Evolutionary conservation across 768 basidiomycete species (phyloP), one percentile per base, ranked within the genome.

Genomic region (Ramaria sp.): DNA sequence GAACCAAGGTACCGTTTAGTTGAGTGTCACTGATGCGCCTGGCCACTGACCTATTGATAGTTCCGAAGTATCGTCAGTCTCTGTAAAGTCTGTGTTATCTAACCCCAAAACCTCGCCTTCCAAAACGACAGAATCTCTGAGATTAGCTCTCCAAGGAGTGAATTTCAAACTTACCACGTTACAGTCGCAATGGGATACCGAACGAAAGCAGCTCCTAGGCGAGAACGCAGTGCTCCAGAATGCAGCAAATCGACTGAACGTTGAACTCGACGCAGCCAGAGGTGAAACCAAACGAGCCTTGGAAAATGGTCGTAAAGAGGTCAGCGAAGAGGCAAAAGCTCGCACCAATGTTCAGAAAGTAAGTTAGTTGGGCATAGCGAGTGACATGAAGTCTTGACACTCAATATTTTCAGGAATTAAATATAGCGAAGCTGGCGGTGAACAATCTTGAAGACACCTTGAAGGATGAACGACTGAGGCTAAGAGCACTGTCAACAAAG

Each of bases 141-240:
- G 75, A 30, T 65, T 70, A 15, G 77, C 88, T 52, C 65, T 90
- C 45, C 75, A 73, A 54, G 68, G 72, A 5, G 81, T 87, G 54
- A 86, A 86, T 56, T 57, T 65, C 3, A 78, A 89, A 58, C 72
- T 90, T 27, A 75, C 76, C 18, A 66, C 68, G 36, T 77, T 91
- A 72, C 85, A 77, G 70, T 73, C 71, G 43, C 72, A 78, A 62
- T 89, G 88, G 88, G 76, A 77, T 25, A 71, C 75, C n/a, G 86
- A 88, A 61, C 79, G 75, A 63, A 70, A 68, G 32, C 72, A 75
- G 52, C 70, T 89, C 13, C 62, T 83, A 25, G 83, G 77, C 47
- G 85, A 91, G 66, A 88, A 83, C 48, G 81, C 78, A 2, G 76
- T 78, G 41, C 76, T 92, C 30, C 82, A 87, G 61, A 80, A 88